These are phyloP conservation scores for Rhizopus stolonifer DNA, from an alignment of 371 early-diverging fungal genomes.

Conservation along the genomic window DNA sequence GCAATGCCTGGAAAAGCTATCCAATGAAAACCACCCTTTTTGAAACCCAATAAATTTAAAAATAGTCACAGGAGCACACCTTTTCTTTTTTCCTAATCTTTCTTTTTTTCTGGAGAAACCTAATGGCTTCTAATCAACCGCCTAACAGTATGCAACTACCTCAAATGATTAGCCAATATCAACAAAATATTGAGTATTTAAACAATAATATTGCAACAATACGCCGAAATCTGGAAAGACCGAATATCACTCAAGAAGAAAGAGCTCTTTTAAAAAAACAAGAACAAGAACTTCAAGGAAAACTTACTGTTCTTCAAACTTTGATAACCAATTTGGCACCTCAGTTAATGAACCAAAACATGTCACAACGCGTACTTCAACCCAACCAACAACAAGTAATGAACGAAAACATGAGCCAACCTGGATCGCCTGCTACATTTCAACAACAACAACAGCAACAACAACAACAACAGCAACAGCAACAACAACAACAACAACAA, in stretches of 20 bases:
- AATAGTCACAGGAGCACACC: neutral
- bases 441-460: neutral
- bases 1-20: too few relatives aligned
- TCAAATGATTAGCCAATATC: slow-evolving; percentile 36
- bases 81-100: neutral
- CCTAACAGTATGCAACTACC: slow-evolving; percentile 22
- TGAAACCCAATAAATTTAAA: too few relatives aligned
- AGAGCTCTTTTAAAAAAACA: slow-evolving; percentile 25
- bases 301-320: slow-evolving; percentile 30
- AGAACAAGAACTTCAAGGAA: slow-evolving; percentile 34
- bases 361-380: slow-evolving; percentile 26
- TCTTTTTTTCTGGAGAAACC: neutral
- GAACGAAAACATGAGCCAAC: slow-evolving; percentile 11
- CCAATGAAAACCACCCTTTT: too few relatives aligned
- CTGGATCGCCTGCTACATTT: too few relatives aligned
- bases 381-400: slow-evolving; percentile 10
- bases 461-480: neutral
- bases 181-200: slow-evolving; percentile 29
- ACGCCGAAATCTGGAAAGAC: slow-evolving; percentile 35
- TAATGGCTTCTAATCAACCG: slow-evolving; percentile 18
- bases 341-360: slow-evolving; percentile 27
- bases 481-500: slow-evolving; percentile 10
- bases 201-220: slow-evolving; percentile 26
- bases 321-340: slow-evolving; percentile 30
- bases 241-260: slow-evolving; percentile 35